phyloP scores from a whole-genome alignment of 805 yeast genomes.

The Kuraishia molischiana region DNA sequence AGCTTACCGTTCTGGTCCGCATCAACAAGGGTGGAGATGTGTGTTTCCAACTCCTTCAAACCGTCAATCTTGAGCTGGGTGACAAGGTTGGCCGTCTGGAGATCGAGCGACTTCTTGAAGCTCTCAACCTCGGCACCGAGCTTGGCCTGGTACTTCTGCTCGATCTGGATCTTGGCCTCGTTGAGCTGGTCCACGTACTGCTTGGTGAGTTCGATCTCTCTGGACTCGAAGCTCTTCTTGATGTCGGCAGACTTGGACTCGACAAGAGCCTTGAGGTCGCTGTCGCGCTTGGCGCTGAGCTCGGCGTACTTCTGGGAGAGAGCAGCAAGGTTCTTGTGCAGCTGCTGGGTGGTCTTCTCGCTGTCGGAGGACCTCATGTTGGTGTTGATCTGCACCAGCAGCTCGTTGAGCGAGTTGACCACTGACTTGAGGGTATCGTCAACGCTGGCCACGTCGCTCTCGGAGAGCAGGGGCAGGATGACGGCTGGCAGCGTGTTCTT shows the following conservation, averaged over 20 bases:
- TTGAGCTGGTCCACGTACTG: conserved; percentile 53
- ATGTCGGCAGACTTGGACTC: conserved; percentile 21
- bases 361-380: conserved; percentile 10
- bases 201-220: conserved; percentile 49
- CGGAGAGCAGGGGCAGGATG: conserved; percentile 5
- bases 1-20: conserved; percentile 73
- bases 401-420: conserved; percentile 18
- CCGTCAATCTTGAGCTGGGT: conserved; percentile 58
- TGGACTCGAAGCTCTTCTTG: conserved; percentile 17
- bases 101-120: conserved; percentile 50
- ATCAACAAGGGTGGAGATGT: conserved; percentile 52
- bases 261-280: conserved; percentile 11
- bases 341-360: neutral
- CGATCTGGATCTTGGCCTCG: conserved; percentile 49
- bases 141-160: conserved; percentile 45
- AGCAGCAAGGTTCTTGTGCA: conserved; percentile 2
- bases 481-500: conserved; percentile 7
- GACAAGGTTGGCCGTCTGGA: conserved; percentile 68
- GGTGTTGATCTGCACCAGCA: conserved; percentile 19
- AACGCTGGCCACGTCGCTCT: conserved; percentile 20
- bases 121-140: conserved; percentile 58
- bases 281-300: conserved; percentile 10
- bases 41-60: conserved; percentile 53
- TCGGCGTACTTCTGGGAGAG: conserved; percentile 13
- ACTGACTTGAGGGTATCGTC: conserved; percentile 20